phyloP scores from a whole-genome alignment of 75 land plant genomes.

The Ceratopteris richardii region DNA sequence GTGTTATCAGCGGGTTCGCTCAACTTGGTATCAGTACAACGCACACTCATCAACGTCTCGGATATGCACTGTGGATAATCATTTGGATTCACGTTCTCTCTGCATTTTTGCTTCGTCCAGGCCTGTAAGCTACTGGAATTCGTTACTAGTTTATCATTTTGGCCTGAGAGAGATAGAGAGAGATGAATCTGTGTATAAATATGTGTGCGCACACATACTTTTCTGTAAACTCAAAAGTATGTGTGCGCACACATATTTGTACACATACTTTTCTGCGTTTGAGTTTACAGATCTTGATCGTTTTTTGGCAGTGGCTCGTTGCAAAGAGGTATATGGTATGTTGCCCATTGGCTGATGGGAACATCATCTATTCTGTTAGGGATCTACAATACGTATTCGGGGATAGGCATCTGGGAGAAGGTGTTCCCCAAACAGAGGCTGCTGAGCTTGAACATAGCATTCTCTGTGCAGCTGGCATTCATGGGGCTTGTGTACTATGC shows the following conservation, averaged over 20 bases:
- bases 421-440: not conserved
- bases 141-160: not conserved
- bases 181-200: no score
- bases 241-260: no score
- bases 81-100: constrained; percentile 1
- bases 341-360: constrained; percentile 8
- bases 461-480: not conserved
- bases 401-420: constrained; percentile 1
- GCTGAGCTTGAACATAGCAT: not conserved
- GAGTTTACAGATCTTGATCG: no score
- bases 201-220: no score
- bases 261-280: no score
- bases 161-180: constrained; percentile 3
- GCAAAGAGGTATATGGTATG: not conserved
- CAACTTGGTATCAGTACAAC: not conserved
- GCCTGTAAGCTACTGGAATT: not conserved
- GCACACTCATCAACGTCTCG: constrained; percentile 7
- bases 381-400: constrained; percentile 1
- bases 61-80: constrained; percentile 5
- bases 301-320: not conserved
- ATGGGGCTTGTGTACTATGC: constrained; percentile 2
- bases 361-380: not conserved
- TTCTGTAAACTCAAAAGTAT: no score
- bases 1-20: no score
- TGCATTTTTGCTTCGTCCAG: not conserved